A percentile compares a stretch with the other conserved stretches of the same genome.
These are phyloP conservation scores for Apostasia ramifera DNA, from an alignment of 106 monocot genomes.

Conservation along the genomic window DNA sequence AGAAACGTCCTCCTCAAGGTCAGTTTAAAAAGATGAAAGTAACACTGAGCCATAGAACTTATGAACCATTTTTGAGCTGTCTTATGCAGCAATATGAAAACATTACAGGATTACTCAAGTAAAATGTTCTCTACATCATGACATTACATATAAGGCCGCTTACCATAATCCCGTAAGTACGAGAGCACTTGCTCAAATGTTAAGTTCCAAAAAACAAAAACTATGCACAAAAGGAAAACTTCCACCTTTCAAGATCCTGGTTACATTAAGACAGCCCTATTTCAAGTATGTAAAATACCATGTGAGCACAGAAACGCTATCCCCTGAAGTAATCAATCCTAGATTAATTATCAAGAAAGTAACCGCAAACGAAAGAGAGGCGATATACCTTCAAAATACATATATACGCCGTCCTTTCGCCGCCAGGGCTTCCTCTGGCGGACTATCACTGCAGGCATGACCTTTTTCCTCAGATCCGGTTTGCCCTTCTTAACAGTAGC, in stretches of 20 bases:
- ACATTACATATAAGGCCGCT: no score
- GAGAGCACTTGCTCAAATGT: no score
- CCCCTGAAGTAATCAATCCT: neutral
- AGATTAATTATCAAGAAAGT: neutral
- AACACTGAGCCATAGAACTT: no score
- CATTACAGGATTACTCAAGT: no score
- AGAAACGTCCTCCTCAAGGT: no score
- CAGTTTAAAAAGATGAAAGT: no score
- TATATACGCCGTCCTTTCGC: conserved; percentile 28
- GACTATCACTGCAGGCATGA: conserved; percentile 24
- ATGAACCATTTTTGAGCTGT: no score
- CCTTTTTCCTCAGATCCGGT: conserved; percentile 28
- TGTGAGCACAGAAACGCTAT: neutral
- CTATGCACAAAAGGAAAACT: neutral
- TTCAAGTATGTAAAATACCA: neutral
- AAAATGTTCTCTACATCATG: no score
- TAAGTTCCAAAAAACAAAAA: neutral
- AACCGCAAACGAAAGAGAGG: neutral
- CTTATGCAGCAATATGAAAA: no score
- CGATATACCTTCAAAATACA: conserved; percentile 28
- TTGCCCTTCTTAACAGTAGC: conserved; percentile 29
- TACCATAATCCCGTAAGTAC: no score
- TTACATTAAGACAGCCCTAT: no score
- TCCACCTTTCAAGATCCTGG: neutral
- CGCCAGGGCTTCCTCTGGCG: conserved; percentile 23